These are phyloP conservation scores for Cynara cardunculus DNA, from an alignment of 129 eudicot species.

Conservation along the genomic window DNA sequence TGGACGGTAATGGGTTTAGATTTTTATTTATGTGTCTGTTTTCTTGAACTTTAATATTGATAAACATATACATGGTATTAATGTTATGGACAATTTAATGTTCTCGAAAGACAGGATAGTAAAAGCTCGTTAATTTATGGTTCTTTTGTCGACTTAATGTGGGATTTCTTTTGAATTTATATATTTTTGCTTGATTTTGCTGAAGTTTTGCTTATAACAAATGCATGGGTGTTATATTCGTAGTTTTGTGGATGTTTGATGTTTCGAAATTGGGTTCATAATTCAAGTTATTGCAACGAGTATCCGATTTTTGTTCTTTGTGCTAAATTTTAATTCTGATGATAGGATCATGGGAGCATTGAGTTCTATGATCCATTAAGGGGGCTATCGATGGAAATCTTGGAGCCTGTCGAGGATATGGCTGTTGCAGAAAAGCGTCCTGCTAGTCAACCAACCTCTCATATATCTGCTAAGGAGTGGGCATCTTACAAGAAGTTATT, in stretches of 20 bases:
- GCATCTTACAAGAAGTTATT: conserved; percentile 53
- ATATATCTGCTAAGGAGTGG: conserved; percentile 57
- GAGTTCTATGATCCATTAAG: conserved; percentile 64
- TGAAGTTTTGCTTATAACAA: background rate
- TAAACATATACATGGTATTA: background rate
- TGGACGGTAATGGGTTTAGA: background rate
- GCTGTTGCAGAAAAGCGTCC: conserved; percentile 33
- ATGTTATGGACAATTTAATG: background rate
- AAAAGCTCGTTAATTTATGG: too few relatives aligned
- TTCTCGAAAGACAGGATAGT: background rate
- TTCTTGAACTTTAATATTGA: background rate
- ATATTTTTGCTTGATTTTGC: background rate
- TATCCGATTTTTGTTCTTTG: background rate
- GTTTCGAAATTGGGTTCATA: background rate
- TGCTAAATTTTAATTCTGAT: background rate
- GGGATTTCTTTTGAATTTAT: background rate
- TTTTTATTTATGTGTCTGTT: background rate
- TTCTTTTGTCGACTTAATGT: background rate
- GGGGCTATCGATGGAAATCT: conserved; percentile 19
- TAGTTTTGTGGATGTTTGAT: background rate
- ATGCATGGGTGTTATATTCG: background rate
- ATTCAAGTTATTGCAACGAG: background rate
- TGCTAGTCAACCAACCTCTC: conserved; percentile 21
- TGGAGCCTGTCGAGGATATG: conserved; percentile 19
- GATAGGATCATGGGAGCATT: conserved; percentile 42